Percentiles rank a stretch among this genome's conserved stretches.
Conservation (phyloP, 2,329 filamentous ascomycete species). For the Aspergillus awamori region DNA sequence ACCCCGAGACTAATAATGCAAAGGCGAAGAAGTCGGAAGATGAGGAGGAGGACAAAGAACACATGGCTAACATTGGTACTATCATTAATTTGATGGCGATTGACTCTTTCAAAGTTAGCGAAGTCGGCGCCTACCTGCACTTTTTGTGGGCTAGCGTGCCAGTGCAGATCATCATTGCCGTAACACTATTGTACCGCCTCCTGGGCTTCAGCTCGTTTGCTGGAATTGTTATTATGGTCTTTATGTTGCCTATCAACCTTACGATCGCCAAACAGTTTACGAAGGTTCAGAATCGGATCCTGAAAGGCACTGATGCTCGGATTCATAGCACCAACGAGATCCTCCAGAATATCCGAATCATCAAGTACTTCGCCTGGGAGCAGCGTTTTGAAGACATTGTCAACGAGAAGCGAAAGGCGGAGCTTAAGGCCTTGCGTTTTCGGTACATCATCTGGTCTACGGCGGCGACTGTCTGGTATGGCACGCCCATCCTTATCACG, state of each 20-base stretch:
- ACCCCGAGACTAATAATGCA: conserved; percentile 22
- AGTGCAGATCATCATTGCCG: conserved; percentile 79
- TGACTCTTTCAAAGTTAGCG: conserved; percentile 97
- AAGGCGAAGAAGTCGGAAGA: conserved; percentile 30
- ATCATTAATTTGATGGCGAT: conserved; percentile 99
- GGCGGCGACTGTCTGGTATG: conserved; percentile 95
- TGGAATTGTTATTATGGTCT: conserved; percentile 84
- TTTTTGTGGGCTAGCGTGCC: conserved; percentile 93
- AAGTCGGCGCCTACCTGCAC: conserved; percentile 92
- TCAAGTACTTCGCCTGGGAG: conserved; percentile 99
- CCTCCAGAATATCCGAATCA: conserved; percentile 94
- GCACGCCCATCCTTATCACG: conserved; percentile 90
- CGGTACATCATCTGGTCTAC: conserved; percentile 90
- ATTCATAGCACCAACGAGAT: conserved; percentile 98
- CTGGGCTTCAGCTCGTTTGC: conserved; percentile 93
- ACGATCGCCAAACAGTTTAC: conserved; percentile 83
- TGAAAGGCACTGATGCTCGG: conserved; percentile 89
- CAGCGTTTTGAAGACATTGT: conserved; percentile 83
- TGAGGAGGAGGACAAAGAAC: conserved; percentile 50
- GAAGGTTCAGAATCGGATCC: conserved; percentile 83
- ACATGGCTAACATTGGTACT: conserved; percentile 90
- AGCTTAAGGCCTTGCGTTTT: conserved; percentile 75
- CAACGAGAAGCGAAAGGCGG: conserved; percentile 79
- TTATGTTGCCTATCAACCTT: conserved; percentile 89
- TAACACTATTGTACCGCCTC: conserved; percentile 82